Percentiles rank a stretch among this genome's conserved stretches.
These are phyloP conservation scores for Polyplosphaeria fusca DNA, from an alignment of 495 filamentous ascomycete species.

Conservation along the genomic window DNA sequence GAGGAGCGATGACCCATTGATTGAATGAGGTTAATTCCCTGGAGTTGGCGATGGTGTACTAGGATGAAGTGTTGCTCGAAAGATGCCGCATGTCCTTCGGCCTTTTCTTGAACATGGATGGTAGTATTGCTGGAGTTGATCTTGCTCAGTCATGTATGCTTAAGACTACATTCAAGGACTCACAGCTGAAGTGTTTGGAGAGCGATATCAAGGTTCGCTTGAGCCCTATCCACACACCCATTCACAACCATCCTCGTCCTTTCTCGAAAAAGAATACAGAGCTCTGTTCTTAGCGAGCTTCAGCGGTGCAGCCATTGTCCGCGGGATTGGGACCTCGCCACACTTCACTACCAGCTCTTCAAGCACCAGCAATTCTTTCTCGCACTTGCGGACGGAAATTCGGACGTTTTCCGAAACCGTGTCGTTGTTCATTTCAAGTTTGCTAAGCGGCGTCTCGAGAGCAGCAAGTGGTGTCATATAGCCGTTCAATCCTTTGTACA, in stretches of 20 bases:
- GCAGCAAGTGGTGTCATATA: background rate
- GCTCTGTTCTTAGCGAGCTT: background rate
- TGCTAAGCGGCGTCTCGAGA: background rate
- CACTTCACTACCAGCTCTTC: background rate
- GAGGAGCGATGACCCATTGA: too few relatives aligned
- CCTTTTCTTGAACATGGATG: too few relatives aligned
- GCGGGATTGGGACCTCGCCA: background rate
- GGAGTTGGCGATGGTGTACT: too few relatives aligned
- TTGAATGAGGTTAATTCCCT: too few relatives aligned
- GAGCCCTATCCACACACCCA: background rate
- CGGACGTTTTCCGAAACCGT: background rate
- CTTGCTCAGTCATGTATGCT: too few relatives aligned
- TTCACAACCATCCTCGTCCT: background rate
- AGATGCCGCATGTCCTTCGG: too few relatives aligned
- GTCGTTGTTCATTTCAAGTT: background rate
- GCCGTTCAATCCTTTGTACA: background rate
- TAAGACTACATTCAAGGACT: background rate
- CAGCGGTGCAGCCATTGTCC: background rate
- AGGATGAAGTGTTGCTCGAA: too few relatives aligned
- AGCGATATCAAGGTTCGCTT: background rate
- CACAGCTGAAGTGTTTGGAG: background rate
- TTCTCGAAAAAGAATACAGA: slow-evolving; percentile 1
- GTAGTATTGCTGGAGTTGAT: too few relatives aligned
- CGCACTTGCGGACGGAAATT: background rate
- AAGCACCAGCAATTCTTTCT: background rate